Evolutionary conservation across 108 stramenopile genomes (phyloP), one percentile per base, ranked within the genome.

Genomic region (Nitzschia palea): DNA sequence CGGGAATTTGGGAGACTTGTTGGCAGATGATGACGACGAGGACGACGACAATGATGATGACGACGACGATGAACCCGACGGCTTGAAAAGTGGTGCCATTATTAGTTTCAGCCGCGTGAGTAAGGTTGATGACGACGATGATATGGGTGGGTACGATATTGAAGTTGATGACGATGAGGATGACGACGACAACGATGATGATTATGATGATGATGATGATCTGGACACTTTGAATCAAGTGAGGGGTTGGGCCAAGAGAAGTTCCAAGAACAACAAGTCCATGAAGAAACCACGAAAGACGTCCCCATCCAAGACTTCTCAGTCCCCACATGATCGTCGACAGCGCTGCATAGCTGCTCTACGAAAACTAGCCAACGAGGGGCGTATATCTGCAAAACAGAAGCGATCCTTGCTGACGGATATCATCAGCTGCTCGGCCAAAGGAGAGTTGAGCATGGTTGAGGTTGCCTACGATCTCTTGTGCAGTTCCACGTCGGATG

Each of bases 371-470:
- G 63, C 79, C 0, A 73, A 76, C 26, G 55, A 84, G 25, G 91
- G 91, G 4, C 40, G 73, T 14, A 80, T 93, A 22, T 93, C 91
- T 26, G 66, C 75, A 4, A 86, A 86, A 57, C 91, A 93, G 53
- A 93, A 93, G 63, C 71, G 87, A 33, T 84, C 84, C 17, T 58
- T 93, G 61, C 60, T 93, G 62, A 93, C 91, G 8, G 88, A 93
- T 65, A 93, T 93, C 35, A 93, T 93, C 44, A 80, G 84, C 36
- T 86, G 82, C 29, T 84, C 85, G 1, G 81, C 86, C 10, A 78
- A 76, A 55, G 86, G 88, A 2, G 85, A 89, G 28, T 68, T 68
- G 0, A 88, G 86, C 62, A 74, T 89, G 83, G 86, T 93, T 45
- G 91, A 89, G 71, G 81, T 86, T 44, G 91, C 88, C 2, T 93